phyloP scores from a whole-genome alignment of 495 filamentous ascomycete species.

The Lasiosphaeria miniovina region DNA sequence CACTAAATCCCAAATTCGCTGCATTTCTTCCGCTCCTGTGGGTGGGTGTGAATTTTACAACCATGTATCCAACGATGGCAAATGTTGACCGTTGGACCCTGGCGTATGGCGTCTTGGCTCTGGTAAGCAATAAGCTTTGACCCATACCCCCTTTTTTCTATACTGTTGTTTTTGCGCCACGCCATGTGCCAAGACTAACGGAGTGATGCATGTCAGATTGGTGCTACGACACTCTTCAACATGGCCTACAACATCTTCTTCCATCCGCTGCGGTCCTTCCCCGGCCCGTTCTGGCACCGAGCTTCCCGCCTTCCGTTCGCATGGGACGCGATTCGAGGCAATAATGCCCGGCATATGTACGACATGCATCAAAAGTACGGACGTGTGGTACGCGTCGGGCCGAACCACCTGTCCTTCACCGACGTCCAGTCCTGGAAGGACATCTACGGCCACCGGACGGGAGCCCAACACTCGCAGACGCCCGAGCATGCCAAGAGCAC shows the following conservation, averaged over 20 bases:
- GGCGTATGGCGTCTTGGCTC: neutral
- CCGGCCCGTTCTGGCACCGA: conserved; percentile 46
- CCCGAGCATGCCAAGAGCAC: conserved; percentile 37
- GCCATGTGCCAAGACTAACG: neutral
- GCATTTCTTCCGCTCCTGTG: no score
- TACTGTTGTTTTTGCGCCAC: neutral
- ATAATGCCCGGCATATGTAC: conserved; percentile 3
- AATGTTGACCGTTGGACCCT: neutral
- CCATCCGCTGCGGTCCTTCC: conserved; percentile 51
- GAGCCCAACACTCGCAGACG: conserved; percentile 4
- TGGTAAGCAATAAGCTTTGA: neutral
- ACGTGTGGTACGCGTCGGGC: conserved; percentile 53
- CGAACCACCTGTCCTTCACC: conserved; percentile 55
- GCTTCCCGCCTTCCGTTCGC: conserved; percentile 40
- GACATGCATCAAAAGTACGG: conserved; percentile 50
- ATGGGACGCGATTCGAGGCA: conserved; percentile 12
- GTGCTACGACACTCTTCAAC: neutral
- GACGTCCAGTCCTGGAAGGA: conserved; percentile 53
- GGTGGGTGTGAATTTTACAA: neutral
- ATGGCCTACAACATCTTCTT: conserved; percentile 50
- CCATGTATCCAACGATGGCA: neutral
- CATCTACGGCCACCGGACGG: conserved; percentile 51
- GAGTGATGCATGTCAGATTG: neutral
- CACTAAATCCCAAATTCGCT: no score
- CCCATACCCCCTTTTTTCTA: neutral